A percentile compares a stretch with the other conserved stretches of the same genome.
Conservation (phyloP, 2,329 filamentous ascomycete species). For the Juglanconis juglandina region DNA sequence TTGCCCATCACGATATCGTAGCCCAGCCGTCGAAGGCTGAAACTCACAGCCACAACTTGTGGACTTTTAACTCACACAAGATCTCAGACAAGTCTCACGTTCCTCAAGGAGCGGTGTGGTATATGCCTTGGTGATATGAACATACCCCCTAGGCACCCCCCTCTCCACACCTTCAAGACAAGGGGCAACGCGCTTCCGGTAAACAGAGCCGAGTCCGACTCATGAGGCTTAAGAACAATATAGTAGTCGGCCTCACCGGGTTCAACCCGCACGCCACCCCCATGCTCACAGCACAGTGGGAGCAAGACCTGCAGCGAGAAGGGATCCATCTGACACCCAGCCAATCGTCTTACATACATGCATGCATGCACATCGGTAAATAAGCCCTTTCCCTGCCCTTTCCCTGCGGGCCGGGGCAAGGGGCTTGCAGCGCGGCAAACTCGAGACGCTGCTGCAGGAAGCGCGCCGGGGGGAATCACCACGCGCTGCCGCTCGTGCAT, state of each 20-base stretch:
- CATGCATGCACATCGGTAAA: background rate
- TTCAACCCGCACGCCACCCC: background rate
- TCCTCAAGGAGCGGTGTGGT: background rate
- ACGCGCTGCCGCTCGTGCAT: background rate
- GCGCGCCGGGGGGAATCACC: background rate
- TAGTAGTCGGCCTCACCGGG: background rate
- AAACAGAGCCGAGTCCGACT: no score
- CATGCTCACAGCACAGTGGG: no score
- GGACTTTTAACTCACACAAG: background rate
- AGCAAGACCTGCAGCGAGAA: background rate
- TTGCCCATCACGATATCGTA: background rate
- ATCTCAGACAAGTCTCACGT: background rate
- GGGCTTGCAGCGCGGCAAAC: background rate
- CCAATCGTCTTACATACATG: background rate
- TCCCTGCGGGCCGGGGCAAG: background rate
- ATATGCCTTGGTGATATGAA: background rate
- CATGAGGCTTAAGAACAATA: background rate
- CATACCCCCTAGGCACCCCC: background rate
- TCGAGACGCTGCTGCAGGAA: background rate
- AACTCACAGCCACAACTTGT: background rate
- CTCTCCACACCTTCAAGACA: no score
- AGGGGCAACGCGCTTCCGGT: no score
- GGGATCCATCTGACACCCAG: background rate
- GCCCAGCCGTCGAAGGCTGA: background rate
- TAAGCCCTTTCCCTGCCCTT: background rate